Conservation (phyloP, 805 yeast genomes). For the Vanderwaltozyma yarrowii region DNA sequence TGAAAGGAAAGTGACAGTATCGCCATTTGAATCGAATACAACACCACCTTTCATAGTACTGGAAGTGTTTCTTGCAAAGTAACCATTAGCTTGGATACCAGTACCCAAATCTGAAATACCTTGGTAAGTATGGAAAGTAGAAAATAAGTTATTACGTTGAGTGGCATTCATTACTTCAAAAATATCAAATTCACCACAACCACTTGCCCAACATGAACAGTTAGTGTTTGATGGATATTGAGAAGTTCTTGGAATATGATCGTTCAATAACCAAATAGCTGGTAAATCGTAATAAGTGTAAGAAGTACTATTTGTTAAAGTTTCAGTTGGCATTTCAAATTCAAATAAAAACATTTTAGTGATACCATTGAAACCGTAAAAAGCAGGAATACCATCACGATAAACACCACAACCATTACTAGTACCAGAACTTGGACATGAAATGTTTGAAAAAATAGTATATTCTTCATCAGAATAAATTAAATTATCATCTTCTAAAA, state of each 20-base stretch:
- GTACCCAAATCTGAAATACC: constrained; percentile 45
- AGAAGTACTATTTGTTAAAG: constrained; percentile 27
- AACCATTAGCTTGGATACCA: constrained; percentile 49
- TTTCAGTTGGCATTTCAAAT: constrained; percentile 56
- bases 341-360: constrained; percentile 66
- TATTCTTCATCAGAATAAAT: constrained; percentile 51
- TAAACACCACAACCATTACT: constrained; percentile 66
- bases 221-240: constrained; percentile 50
- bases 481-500: constrained; percentile 39
- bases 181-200: constrained; percentile 72
- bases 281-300: constrained; percentile 46
- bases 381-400: constrained; percentile 65
- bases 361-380: constrained; percentile 56
- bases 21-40: constrained; percentile 50
- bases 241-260: constrained; percentile 64
- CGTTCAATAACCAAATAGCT: constrained; percentile 68
- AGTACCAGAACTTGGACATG: constrained; percentile 46
- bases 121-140: constrained; percentile 70
- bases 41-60: constrained; percentile 61
- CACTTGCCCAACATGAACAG: constrained; percentile 70
- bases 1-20: constrained; percentile 48
- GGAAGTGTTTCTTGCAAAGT: constrained; percentile 41
- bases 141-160: constrained; percentile 42
- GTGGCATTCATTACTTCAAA: constrained; percentile 65
- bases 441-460: constrained; percentile 45